Evolutionary conservation across 2,329 filamentous ascomycete genomes (phyloP).

Genomic region (Ascochyta clinopodiicola): DNA sequence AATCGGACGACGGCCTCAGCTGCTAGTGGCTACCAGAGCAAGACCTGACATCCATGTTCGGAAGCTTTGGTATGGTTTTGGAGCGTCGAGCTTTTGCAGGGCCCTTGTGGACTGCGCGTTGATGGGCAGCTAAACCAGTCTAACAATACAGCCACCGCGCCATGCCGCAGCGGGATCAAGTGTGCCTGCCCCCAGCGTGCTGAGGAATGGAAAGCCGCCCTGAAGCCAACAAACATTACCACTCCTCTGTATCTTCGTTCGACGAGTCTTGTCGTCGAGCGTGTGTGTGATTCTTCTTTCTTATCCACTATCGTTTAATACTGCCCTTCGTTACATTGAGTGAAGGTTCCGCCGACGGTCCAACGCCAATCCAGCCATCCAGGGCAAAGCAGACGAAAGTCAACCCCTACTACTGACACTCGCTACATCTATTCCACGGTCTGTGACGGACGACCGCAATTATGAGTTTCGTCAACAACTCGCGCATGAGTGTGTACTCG

Average conservation of each 20-base stretch:
- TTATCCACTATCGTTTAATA: conserved; percentile 37
- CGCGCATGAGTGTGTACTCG: conserved; percentile 68
- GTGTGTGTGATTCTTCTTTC: conserved; percentile 28
- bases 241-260: conserved; percentile 15
- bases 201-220: conserved; percentile 33
- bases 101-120: background rate
- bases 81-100: conserved; percentile 10
- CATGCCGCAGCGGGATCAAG: conserved; percentile 19
- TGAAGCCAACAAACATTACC: conserved; percentile 22
- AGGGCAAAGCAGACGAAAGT: conserved; percentile 9
- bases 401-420: conserved; percentile 25
- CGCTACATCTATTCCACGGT: conserved; percentile 22
- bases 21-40: conserved; percentile 27
- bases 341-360: conserved; percentile 13
- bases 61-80: conserved; percentile 18
- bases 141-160: conserved; percentile 19
- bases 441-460: conserved; percentile 4
- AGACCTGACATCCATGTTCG: conserved; percentile 22
- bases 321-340: conserved; percentile 25
- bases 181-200: conserved; percentile 17
- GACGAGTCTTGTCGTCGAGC: conserved; percentile 18
- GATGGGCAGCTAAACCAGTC: conserved; percentile 15
- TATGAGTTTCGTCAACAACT: conserved; percentile 62
- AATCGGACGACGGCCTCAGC: conserved; percentile 22
- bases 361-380: conserved; percentile 9